phyloP scores from a whole-genome alignment of 768 basidiomycete genomes.

The Antrodiella citrinella region DNA sequence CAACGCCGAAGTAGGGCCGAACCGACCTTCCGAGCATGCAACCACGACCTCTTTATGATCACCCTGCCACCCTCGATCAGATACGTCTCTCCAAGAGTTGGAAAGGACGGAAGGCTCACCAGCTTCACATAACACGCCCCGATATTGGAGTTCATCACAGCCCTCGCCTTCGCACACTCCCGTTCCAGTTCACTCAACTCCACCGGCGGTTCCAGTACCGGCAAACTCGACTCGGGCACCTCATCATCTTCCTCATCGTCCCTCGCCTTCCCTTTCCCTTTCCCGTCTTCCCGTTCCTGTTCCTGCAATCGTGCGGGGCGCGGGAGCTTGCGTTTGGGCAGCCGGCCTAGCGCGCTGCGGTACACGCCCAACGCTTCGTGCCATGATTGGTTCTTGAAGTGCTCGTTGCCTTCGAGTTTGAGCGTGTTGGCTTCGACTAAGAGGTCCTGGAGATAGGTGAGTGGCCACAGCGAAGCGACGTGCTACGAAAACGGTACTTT shows the following conservation, averaged over 20 bases:
- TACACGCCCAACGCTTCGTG: constrained; percentile 66
- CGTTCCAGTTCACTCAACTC: constrained; percentile 29
- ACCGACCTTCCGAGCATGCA: constrained; percentile 68
- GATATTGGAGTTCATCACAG: constrained; percentile 80
- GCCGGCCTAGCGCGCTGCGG: constrained; percentile 51
- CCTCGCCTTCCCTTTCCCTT: constrained; percentile 11
- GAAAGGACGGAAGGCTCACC: constrained; percentile 35
- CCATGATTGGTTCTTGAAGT: constrained; percentile 61
- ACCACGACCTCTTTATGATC: constrained; percentile 75
- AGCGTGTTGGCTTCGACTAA: constrained; percentile 48
- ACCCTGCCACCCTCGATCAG: constrained; percentile 34
- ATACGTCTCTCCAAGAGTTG: neutral
- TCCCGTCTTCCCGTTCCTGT: constrained; percentile 12
- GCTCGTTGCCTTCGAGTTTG: constrained; percentile 70
- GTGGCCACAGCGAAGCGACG: neutral
- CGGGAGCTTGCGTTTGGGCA: constrained; percentile 41
- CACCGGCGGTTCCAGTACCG: too few relatives aligned
- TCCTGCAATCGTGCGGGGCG: neutral
- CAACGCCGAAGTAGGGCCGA: neutral
- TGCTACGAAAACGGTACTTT: neutral
- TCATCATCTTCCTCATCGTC: constrained; percentile 17
- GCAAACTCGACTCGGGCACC: constrained; percentile 13
- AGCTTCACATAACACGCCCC: constrained; percentile 78
- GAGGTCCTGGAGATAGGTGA: constrained; percentile 26
- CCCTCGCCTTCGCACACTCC: constrained; percentile 50